Evolutionary conservation across 2,329 filamentous ascomycete genomes (phyloP), one percentile per base, ranked within the genome.

Genomic region (Alternaria conjuncta): DNA sequence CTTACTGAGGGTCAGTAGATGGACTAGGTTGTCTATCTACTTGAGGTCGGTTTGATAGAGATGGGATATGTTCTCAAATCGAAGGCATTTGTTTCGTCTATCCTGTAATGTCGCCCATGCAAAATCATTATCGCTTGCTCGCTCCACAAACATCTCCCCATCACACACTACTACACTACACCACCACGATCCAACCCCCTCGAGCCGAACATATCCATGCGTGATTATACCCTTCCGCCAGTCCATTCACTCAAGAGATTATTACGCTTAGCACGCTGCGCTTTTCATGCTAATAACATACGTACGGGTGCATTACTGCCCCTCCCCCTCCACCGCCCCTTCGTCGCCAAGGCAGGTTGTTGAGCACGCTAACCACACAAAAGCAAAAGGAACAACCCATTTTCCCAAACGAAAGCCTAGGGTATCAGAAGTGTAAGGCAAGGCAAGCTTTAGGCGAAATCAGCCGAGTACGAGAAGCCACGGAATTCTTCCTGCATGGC

Each of bases 401-500:
- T 49, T 63, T 63, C 36, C 50, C 46, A 63, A 63, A 63, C 57
- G 55, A 60, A 61, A 60, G 57, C 57, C 57, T 58, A 60, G 61
- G 61, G 61, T 63, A 63, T 63, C 61, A 63, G 51, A 63, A 60
- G 61, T 41, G 36, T 55, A 46, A 47, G 25, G 61, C 51, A 56
- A 56, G 49, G 49, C 30, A 54, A 44, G 44, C 61, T 73, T 18
- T 74, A 80, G 56, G 91, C 91, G 82, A 96, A 96, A 81, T 97
- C 94, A 64, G 93, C 92, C 56, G 93, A 96, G 83, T 99, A 99
- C 25, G 95, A 98, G 85, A 99, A 99, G 70, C 96, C 96, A 63
- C 96, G 90, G 91, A 99, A 99, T 81, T 99, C 94, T 84, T 99
- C 96, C 84, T 99, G 96, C 94, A 98, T 98, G 46, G 94, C 93